These are phyloP conservation scores for Clarireedia homoeocarpa DNA, from an alignment of 2,329 filamentous ascomycete species.

Conservation along the genomic window DNA sequence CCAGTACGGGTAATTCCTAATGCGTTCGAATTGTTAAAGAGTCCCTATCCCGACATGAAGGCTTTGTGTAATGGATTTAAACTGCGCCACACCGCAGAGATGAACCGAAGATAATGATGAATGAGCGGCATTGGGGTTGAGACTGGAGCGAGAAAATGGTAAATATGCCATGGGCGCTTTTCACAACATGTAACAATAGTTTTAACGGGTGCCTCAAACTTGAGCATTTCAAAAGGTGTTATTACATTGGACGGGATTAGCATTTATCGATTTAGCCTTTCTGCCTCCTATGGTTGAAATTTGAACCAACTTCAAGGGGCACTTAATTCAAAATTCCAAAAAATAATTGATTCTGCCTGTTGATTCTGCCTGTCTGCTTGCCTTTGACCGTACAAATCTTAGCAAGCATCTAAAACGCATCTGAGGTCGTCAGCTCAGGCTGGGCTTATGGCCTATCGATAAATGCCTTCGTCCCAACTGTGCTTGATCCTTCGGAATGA, in stretches of 20 bases:
- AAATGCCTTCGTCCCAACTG: too few species aligned
- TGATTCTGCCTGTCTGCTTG: too few species aligned
- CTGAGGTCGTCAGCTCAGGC: too few species aligned
- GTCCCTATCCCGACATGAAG: constrained; percentile 88
- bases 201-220: background rate
- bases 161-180: background rate
- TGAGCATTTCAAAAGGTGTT: background rate
- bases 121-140: background rate
- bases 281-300: background rate
- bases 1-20: constrained; percentile 86
- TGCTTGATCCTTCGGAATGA: background rate
- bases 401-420: too few species aligned
- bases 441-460: too few species aligned
- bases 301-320: background rate
- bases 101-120: constrained; percentile 16
- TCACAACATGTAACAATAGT: background rate
- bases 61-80: constrained; percentile 97
- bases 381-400: too few species aligned
- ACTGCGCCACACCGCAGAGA: constrained; percentile 28
- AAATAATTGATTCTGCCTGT: background rate
- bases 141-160: background rate
- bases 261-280: background rate
- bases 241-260: background rate
- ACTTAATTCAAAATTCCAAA: background rate
- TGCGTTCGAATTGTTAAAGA: constrained; percentile 83